Evolutionary conservation across 164 flowering plant genomes (phyloP), one percentile per base, ranked within the genome.

Genomic region (Liriodendron chinense): DNA sequence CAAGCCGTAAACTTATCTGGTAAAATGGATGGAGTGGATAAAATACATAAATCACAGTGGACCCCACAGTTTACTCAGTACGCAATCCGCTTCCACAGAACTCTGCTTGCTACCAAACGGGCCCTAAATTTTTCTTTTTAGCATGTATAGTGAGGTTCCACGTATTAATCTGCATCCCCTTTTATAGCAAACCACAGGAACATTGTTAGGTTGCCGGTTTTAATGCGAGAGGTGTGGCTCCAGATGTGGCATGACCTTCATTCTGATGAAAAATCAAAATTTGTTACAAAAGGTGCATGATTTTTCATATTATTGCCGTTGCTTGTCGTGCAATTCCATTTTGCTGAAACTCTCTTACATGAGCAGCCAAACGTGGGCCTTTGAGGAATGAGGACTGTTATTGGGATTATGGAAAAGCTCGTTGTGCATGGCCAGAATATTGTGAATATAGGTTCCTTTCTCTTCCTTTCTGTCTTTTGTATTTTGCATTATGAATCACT

Each of bases 391-490:
- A 86, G 16, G 98, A 96, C 82, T 96, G 99, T 76, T 96, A 90
- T 57, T 96, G 99, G 99, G 99, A 96, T 77, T 96, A 96, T 82
- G 98, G 93, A 53, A 96, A 94, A 85, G 99, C 99, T 85, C 89
- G 99, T 16, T 96, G 99, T 77, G 98, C 97, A 47, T 92, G 92
- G 96, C 79, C 96, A 50, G 95, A 92, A 47, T 84, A 91, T 75
- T 96, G 99, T 82, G 99, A 92, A 90, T 96, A 96, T 72, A 92
- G 99, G 99, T 96, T 14, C 76, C 50, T 67, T 72, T 72, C 65
- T 50, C 22, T 63, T 18, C 28, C 50, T 50, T 25, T 8, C 59
- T 13, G 1, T 0, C 6, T 9, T 74, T 34, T 23, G 56, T 63
- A 56, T 50, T 14, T 57, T 22, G 16, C 56, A 18, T 7, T 56